Evolutionary conservation across 768 basidiomycete species (phyloP).

Genomic region (Macrolepiota fuliginosa): DNA sequence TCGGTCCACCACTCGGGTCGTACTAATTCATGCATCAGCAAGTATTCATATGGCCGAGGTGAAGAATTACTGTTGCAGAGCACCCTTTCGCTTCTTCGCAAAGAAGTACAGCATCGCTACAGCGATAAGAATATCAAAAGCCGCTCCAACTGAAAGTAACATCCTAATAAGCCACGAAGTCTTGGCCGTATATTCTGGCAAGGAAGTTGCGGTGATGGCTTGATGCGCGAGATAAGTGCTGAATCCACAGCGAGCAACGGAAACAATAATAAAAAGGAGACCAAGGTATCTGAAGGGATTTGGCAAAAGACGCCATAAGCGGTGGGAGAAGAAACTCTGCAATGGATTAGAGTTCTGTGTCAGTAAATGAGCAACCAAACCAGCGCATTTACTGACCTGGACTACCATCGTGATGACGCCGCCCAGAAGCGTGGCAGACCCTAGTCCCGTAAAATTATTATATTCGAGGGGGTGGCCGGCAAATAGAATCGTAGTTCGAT

Average conservation of each 20-base stretch:
- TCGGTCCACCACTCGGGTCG: conserved; percentile 24
- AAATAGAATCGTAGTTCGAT: conserved; percentile 7
- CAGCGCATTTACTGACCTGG: conserved; percentile 4
- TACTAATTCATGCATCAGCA: conserved; percentile 9
- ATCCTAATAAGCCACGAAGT: conserved; percentile 31
- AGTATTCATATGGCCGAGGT: not conserved
- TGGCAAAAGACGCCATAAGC: conserved; percentile 27
- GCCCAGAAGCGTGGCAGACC: conserved; percentile 10
- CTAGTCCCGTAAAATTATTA: conserved; percentile 6
- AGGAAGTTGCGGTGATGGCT: conserved; percentile 20
- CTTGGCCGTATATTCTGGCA: conserved; percentile 20
- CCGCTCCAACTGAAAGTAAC: conserved; percentile 25
- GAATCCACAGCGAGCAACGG: conserved; percentile 23
- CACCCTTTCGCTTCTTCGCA: conserved; percentile 17
- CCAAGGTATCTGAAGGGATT: conserved; percentile 25
- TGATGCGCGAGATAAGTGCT: conserved; percentile 25
- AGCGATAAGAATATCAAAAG: conserved; percentile 29
- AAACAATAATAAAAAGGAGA: conserved; percentile 22
- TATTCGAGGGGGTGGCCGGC: not conserved
- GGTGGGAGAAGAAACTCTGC: conserved; percentile 31
- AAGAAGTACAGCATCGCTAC: conserved; percentile 30
- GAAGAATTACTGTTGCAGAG: conserved; percentile 16
- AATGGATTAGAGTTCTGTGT: not conserved
- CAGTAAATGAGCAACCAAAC: not conserved
- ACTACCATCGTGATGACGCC: conserved; percentile 15